A percentile compares a stretch with the other conserved stretches of the same genome.
phyloP scores from a whole-genome alignment of 805 yeast genomes.

The Brettanomyces anomalus region DNA sequence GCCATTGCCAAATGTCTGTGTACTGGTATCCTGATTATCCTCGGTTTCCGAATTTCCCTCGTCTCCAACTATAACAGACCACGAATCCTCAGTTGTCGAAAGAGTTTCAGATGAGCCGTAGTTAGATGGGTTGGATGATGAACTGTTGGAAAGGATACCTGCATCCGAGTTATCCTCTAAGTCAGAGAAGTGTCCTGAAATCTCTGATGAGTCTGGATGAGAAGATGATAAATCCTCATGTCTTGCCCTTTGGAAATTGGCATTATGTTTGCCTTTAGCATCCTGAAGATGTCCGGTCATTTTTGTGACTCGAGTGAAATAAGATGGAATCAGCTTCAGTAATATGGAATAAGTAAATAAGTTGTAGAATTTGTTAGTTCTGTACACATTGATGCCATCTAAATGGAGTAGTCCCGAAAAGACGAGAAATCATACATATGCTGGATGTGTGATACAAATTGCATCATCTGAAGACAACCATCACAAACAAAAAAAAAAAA shows the following conservation, averaged over 20 bases:
- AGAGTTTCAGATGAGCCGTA: background rate
- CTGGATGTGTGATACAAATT: background rate
- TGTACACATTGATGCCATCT: too few species aligned
- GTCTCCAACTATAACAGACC: background rate
- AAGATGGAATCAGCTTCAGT: too few species aligned
- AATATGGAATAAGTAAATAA: too few species aligned
- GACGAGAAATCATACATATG: too few species aligned
- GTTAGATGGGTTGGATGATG: background rate
- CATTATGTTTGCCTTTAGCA: background rate
- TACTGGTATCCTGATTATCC: background rate
- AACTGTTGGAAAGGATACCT: conserved; percentile 1
- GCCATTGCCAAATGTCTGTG: background rate
- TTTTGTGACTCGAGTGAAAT: too few species aligned
- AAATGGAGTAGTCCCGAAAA: too few species aligned
- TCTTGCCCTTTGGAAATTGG: too few species aligned
- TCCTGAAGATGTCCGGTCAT: too few species aligned
- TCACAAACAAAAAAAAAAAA: too few species aligned
- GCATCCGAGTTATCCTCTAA: background rate
- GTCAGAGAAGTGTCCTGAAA: background rate
- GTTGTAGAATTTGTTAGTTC: too few species aligned
- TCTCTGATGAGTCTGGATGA: background rate
- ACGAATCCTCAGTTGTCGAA: conserved; percentile 2
- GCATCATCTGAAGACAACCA: background rate
- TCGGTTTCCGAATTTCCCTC: conserved; percentile 1
- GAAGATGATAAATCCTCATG: background rate